Conservation (phyloP, 2,329 filamentous ascomycete genomes). For the Blastomyces silverae region DNA sequence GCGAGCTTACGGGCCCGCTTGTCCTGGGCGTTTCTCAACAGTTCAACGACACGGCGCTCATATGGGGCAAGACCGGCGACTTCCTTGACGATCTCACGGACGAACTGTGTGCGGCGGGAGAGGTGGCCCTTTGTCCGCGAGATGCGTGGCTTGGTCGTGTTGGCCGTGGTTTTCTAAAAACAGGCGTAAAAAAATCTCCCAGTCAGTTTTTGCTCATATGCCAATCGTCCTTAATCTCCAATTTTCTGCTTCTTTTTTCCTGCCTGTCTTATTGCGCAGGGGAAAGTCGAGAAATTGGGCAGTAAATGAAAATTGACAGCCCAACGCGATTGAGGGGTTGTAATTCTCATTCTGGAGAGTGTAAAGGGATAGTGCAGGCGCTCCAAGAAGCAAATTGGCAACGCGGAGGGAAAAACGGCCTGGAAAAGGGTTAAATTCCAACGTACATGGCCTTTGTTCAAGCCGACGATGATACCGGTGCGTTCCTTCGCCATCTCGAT, state of each 20-base stretch:
- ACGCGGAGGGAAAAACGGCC: slow-evolving; percentile 18
- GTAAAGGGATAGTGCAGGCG: not conserved
- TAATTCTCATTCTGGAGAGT: not conserved
- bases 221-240: not conserved
- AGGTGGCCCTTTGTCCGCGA: slow-evolving; percentile 89
- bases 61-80: slow-evolving; percentile 91
- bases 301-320: not conserved
- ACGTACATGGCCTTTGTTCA: slow-evolving; percentile 63
- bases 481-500: slow-evolving; percentile 48
- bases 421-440: slow-evolving; percentile 11
- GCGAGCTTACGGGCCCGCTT: slow-evolving; percentile 98
- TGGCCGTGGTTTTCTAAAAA: slow-evolving; percentile 71
- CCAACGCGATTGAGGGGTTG: not conserved
- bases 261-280: not conserved
- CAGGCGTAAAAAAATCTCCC: slow-evolving; percentile 25
- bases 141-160: slow-evolving; percentile 68
- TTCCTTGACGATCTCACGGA: slow-evolving; percentile 96
- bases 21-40: slow-evolving; percentile 98
- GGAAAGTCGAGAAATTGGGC: not conserved
- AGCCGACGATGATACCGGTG: slow-evolving; percentile 52
- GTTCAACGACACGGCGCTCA: slow-evolving; percentile 97
- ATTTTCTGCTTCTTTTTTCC: not conserved
- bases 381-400: not conserved
- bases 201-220: slow-evolving; percentile 7
- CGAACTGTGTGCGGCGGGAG: slow-evolving; percentile 95